These are phyloP conservation scores for Dothideomycetes sp. DNA, from an alignment of 2,329 filamentous ascomycete genomes.

Conservation along the genomic window DNA sequence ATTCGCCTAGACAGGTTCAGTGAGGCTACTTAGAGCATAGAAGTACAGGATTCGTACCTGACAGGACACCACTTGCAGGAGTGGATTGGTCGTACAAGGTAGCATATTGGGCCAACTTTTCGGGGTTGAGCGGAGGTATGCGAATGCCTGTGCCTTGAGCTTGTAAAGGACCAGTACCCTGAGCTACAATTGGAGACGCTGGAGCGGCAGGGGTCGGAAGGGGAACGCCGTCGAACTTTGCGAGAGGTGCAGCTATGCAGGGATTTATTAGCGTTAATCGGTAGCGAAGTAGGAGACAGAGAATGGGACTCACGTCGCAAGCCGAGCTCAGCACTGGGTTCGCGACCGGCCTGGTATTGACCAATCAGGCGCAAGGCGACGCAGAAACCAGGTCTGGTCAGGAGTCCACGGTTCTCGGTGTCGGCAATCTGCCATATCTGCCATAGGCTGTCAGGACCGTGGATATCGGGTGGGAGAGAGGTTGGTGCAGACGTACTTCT, in stretches of 20 bases:
- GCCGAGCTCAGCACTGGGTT: conserved; percentile 72
- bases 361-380: conserved; percentile 89
- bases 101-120: conserved; percentile 83
- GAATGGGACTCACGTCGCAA: conserved; percentile 52
- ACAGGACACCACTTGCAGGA: conserved; percentile 65
- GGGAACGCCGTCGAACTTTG: conserved; percentile 76
- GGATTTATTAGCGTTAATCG: conserved; percentile 17
- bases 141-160: conserved; percentile 49
- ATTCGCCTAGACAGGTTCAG: conserved; percentile 50
- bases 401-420: conserved; percentile 85
- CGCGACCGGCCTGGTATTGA: conserved; percentile 81
- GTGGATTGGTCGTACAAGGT: conserved; percentile 85
- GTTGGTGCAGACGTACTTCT: conserved; percentile 51
- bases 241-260: conserved; percentile 62
- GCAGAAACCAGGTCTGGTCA: conserved; percentile 88
- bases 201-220: conserved; percentile 32
- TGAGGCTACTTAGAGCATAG: conserved; percentile 11
- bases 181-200: conserved; percentile 16
- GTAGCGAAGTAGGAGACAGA: background rate
- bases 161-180: conserved; percentile 32
- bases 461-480: background rate
- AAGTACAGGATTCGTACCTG: conserved; percentile 37
- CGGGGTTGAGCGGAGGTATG: conserved; percentile 77
- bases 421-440: conserved; percentile 99
- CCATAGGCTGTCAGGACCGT: conserved; percentile 7